Base-by-base conservation (phyloP, 2,329 filamentous ascomycete species). In the Huntiella omanensis region DNA sequence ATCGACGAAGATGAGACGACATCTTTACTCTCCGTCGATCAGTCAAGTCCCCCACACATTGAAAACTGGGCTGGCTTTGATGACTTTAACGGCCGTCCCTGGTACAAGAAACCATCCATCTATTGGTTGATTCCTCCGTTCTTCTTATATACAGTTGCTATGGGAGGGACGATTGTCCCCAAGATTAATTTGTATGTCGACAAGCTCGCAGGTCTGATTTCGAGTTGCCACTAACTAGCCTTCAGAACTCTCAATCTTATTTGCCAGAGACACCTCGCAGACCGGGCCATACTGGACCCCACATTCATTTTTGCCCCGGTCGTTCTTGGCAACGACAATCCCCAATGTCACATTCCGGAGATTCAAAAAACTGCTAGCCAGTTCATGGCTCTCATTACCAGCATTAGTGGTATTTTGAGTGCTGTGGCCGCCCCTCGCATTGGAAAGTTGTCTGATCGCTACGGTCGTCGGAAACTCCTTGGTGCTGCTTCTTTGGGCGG, bases 51-150 rank as follows among this genome's bases (percentile, higher is more conserved):
- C 12, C 28, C 13, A 17, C 15, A 33, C 22, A 53, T 55, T 8
- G 57, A 57, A 17, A 58, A 55, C 49, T 77, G 71, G 71, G 61
- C 62, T 43, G 69, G 66, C 5, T 55, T 62, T 17, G 64, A 64
- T 10, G 78, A 83, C 54, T 83, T 80, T 52, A 64, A 66, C 32
- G 66, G 66, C 5, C 53, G 79, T 45, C 69, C 76, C 3, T 77
- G 74, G 74, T 76, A 75, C 66, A 70, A 64, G 51, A 65, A 58
- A 52, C 79, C 80, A 11, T 79, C 75, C 40, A 74, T 92, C 45
- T 83, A 70, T 60, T 96, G 86, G 83, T 68, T 96, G 4, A 60
- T 96, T 5, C 75, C 73, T 0, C 83, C 86, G 1, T 91, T 87
- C 60, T 69, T 82, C 47, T 62, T 94, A 39, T 88, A 85, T 57